These are phyloP conservation scores for Rhytidiadelphus loreus DNA, from an alignment of 225 moss, liverwort and hornwort genomes.

Conservation along the genomic window DNA sequence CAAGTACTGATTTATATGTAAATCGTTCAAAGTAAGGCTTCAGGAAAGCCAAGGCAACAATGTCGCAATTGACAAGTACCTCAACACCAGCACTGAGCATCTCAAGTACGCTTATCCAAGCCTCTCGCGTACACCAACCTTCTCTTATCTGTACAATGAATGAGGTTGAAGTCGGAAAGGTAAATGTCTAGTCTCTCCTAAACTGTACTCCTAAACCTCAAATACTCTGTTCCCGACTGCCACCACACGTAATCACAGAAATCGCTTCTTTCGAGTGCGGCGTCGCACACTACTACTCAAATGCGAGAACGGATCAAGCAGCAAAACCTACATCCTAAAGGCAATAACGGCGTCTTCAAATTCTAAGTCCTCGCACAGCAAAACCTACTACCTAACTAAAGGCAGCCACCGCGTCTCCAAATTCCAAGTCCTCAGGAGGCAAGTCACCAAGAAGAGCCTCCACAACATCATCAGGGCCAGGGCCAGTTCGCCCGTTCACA, in stretches of 20 bases:
- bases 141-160: constrained; percentile 4
- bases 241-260: constrained; percentile 7
- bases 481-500: constrained; percentile 57
- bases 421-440: constrained; percentile 2
- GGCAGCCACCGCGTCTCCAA: neutral
- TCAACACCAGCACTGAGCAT: neutral
- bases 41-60: neutral
- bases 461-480: constrained; percentile 35
- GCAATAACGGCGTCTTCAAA: neutral
- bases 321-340: neutral
- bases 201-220: neutral
- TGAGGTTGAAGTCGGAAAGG: constrained; percentile 10
- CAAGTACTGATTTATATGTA: neutral
- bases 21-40: neutral
- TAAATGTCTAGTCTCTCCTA: neutral
- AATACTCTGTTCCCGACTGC: constrained; percentile 9
- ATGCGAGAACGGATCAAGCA: constrained; percentile 14
- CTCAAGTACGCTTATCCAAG: neutral
- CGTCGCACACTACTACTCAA: neutral
- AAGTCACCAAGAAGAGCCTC: constrained; percentile 15
- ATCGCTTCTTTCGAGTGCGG: neutral
- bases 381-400: neutral
- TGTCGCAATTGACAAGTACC: neutral
- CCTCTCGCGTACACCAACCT: neutral
- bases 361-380: neutral